phyloP scores from a whole-genome alignment of 83 land plant genomes.

The Diphasiastrum complanatum region DNA sequence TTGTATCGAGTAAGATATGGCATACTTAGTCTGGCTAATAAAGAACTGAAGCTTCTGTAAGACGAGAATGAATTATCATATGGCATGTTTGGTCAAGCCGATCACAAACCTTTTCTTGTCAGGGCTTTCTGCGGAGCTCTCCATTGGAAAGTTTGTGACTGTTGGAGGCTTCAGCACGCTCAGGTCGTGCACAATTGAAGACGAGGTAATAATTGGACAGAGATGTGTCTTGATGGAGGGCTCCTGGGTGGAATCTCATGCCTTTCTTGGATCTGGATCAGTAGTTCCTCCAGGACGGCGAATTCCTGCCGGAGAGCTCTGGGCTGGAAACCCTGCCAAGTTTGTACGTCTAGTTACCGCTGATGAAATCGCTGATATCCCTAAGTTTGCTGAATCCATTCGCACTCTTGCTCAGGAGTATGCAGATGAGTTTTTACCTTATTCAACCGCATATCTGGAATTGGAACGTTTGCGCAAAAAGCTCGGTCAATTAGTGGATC shows the following conservation, averaged over 20 bases:
- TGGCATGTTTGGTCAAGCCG: no score
- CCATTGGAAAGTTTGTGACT: conserved; percentile 74
- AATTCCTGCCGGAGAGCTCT: conserved; percentile 90
- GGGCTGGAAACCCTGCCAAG: conserved; percentile 97
- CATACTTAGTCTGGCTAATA: neutral
- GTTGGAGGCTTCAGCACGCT: conserved; percentile 66
- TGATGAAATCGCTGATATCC: conserved; percentile 70
- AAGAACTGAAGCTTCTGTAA: neutral
- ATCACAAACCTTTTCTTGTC: conserved; percentile 16
- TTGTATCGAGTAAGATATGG: no score
- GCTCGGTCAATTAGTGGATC: no score
- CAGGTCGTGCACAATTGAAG: conserved; percentile 87
- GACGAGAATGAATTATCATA: neutral
- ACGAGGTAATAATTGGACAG: conserved; percentile 82
- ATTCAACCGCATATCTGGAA: conserved; percentile 88
- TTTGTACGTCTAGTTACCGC: conserved; percentile 64
- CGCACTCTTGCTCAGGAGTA: conserved; percentile 63
- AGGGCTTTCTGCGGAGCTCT: conserved; percentile 87
- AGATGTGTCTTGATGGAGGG: conserved; percentile 91
- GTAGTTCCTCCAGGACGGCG: conserved; percentile 86
- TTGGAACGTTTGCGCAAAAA: no score
- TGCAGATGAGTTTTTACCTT: conserved; percentile 75
- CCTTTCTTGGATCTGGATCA: conserved; percentile 84
- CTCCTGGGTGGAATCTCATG: conserved; percentile 81
- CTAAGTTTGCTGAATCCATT: conserved; percentile 68